Conservation (phyloP, 805 yeast species). For the Lipomyces starkeyi region DNA sequence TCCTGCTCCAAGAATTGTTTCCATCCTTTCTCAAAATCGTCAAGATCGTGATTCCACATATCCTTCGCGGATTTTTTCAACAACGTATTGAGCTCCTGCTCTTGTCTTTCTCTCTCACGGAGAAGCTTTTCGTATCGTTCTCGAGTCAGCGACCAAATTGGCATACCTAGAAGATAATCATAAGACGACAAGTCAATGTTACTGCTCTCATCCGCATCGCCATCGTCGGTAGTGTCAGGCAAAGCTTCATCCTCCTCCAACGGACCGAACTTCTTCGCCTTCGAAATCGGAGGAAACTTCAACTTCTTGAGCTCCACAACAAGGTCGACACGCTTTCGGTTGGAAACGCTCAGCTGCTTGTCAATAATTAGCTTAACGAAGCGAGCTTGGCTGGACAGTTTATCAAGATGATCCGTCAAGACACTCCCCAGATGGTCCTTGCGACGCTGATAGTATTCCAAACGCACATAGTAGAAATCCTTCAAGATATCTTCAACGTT, state of each 20-base stretch:
- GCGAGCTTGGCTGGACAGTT: constrained; percentile 80
- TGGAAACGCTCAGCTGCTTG: constrained; percentile 68
- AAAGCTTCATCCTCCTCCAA: constrained; percentile 74
- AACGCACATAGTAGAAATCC: constrained; percentile 84
- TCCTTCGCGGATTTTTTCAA: constrained; percentile 79
- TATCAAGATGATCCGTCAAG: constrained; percentile 75
- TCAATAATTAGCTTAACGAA: constrained; percentile 91
- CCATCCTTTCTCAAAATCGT: constrained; percentile 71
- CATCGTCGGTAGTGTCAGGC: constrained; percentile 48
- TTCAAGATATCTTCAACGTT: constrained; percentile 74
- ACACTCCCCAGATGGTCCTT: constrained; percentile 77
- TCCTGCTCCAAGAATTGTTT: constrained; percentile 70
- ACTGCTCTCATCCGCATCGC: constrained; percentile 45
- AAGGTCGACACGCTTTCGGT: constrained; percentile 70
- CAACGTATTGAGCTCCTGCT: constrained; percentile 68
- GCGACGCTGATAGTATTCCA: constrained; percentile 89
- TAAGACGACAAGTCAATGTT: constrained; percentile 50
- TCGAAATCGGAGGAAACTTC: constrained; percentile 63
- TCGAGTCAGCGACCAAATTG: constrained; percentile 88
- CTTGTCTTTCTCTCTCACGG: constrained; percentile 73
- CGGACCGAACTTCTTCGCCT: constrained; percentile 45
- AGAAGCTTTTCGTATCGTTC: constrained; percentile 85
- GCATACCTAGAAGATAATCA: constrained; percentile 90
- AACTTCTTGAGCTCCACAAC: constrained; percentile 65
- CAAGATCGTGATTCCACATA: constrained; percentile 85